phyloP scores from a whole-genome alignment of 371 early-diverging fungal species.

The Rhizopus delemar region DNA sequence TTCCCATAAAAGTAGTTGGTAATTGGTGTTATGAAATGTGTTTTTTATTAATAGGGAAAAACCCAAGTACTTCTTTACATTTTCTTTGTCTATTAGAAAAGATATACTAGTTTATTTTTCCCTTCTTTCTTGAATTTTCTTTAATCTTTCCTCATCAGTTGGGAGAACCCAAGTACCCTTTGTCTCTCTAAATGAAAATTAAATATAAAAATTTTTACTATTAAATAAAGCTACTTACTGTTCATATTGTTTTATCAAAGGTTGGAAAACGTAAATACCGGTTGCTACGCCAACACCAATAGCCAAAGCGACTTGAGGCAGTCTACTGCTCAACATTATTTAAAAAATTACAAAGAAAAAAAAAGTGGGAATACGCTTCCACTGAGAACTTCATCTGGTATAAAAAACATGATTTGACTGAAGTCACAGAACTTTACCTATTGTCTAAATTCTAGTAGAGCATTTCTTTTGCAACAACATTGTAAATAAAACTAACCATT shows the following conservation, averaged over 20 bases:
- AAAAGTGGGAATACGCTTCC: not conserved
- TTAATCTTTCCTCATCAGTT: slow-evolving; percentile 35
- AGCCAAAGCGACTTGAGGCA: slow-evolving; percentile 33
- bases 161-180: slow-evolving; percentile 51
- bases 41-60: not conserved
- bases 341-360: not conserved
- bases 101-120: not conserved
- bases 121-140: slow-evolving; percentile 8
- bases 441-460: too few relatives aligned
- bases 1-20: not conserved
- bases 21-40: not conserved
- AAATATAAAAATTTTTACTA: not conserved
- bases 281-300: slow-evolving; percentile 49
- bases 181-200: slow-evolving; percentile 33
- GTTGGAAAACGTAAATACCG: slow-evolving; percentile 48
- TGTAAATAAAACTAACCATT: too few relatives aligned
- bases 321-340: slow-evolving; percentile 23
- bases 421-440: too few relatives aligned
- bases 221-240: slow-evolving; percentile 21
- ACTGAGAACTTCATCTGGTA: too few relatives aligned
- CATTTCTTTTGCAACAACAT: too few relatives aligned
- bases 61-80: too few relatives aligned
- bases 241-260: slow-evolving; percentile 49
- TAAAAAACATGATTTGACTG: too few relatives aligned
- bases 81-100: too few relatives aligned